A percentile compares a stretch with the other conserved stretches of the same genome.
Evolutionary conservation across 441 rosid species (phyloP).

Genomic region (Hypseocharis bilobata): DNA sequence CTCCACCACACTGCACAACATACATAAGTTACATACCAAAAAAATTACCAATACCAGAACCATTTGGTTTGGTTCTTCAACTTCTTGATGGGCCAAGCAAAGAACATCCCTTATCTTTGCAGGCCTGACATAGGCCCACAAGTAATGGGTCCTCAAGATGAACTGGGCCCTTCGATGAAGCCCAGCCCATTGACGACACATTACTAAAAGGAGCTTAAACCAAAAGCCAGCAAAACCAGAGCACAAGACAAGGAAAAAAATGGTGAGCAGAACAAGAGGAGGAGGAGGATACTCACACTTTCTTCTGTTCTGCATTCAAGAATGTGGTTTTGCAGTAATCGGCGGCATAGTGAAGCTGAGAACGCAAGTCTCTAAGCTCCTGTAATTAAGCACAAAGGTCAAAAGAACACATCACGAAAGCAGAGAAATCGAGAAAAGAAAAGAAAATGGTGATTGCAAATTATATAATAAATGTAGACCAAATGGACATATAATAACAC

Average conservation of each 20-base stretch:
- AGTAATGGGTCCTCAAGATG: not conserved
- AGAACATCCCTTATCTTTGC: too few relatives aligned
- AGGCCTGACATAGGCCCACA: too few relatives aligned
- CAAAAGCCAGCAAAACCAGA: not conserved
- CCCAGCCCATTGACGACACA: not conserved
- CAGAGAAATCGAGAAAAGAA: not conserved
- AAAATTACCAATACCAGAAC: too few relatives aligned
- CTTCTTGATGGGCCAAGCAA: too few relatives aligned
- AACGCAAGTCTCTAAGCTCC: constrained; percentile 56
- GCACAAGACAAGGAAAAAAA: not conserved
- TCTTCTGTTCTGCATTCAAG: constrained; percentile 36
- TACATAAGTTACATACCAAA: not conserved
- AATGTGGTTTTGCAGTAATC: constrained; percentile 50
- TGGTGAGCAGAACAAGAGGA: not conserved
- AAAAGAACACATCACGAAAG: not conserved
- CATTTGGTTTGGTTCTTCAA: too few relatives aligned
- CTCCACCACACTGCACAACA: constrained; percentile 37
- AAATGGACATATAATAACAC: not conserved
- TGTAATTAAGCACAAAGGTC: constrained; percentile 10
- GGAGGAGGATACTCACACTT: constrained; percentile 28
- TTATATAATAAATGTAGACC: not conserved
- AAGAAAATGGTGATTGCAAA: not conserved
- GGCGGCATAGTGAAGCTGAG: constrained; percentile 63
- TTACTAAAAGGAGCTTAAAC: too few relatives aligned
- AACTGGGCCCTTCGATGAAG: not conserved